These are phyloP conservation scores for Gomphus bonarii DNA, from an alignment of 1,284 basidiomycete species.

Conservation along the genomic window DNA sequence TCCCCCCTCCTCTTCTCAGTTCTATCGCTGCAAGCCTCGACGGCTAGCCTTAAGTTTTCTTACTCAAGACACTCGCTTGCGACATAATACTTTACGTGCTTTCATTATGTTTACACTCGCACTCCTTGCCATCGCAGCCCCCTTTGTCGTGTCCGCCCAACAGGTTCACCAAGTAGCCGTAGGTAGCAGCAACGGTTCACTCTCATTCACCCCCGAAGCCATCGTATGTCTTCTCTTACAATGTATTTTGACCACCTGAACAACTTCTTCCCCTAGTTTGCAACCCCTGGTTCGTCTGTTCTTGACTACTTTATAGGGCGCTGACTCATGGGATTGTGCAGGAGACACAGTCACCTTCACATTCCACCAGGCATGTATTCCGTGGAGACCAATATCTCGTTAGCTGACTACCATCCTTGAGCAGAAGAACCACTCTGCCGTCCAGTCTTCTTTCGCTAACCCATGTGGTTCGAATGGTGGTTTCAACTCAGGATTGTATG, in stretches of 20 bases:
- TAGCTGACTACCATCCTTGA: background rate
- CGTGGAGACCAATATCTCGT: background rate
- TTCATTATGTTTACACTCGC: conserved; percentile 26
- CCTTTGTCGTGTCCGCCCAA: conserved; percentile 35
- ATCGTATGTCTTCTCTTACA: conserved; percentile 30
- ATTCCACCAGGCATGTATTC: conserved; percentile 30
- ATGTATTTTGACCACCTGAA: background rate
- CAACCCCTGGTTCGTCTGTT: conserved; percentile 6
- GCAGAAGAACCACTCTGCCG: conserved; percentile 41
- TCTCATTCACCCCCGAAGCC: conserved; percentile 38
- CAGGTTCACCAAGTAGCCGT: conserved; percentile 42
- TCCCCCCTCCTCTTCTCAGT: background rate
- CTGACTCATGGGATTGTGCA: background rate
- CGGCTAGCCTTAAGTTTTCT: background rate
- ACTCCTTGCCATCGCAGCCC: conserved; percentile 31
- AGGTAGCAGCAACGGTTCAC: conserved; percentile 32
- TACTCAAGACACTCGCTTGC: conserved; percentile 25
- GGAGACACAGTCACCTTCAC: conserved; percentile 51
- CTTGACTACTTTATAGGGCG: conserved; percentile 21
- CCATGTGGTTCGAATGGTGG: conserved; percentile 41
- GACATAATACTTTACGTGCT: conserved; percentile 20
- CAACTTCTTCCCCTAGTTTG: background rate
- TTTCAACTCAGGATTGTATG: conserved; percentile 50
- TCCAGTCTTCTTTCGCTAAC: conserved; percentile 44
- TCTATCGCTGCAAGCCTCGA: conserved; percentile 2